phyloP scores from a whole-genome alignment of 306 rosid species.

The Lathyrus aphaca region DNA sequence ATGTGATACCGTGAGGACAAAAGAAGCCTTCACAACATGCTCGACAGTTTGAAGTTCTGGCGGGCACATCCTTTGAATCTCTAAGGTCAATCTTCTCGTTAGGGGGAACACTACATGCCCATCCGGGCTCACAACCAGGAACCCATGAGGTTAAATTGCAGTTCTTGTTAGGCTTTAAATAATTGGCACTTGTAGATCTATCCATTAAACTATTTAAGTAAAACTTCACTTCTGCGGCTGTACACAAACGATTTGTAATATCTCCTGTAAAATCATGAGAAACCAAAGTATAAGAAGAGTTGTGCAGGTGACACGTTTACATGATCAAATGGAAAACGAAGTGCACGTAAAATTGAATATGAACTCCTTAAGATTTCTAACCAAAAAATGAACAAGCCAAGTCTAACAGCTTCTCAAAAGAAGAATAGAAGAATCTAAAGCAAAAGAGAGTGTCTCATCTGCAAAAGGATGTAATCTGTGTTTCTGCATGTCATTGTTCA shows the following conservation, averaged over 20 bases:
- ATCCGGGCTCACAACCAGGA: slow-evolving; percentile 98
- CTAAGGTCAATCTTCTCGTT: slow-evolving; percentile 60
- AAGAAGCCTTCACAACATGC: slow-evolving; percentile 95
- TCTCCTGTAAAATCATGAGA: slow-evolving; percentile 64
- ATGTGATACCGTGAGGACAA: slow-evolving; percentile 93
- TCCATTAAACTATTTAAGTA: slow-evolving; percentile 68
- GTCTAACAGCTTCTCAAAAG: slow-evolving; percentile 16
- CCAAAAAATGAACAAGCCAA: slow-evolving; percentile 25
- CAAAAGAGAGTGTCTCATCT: neutral
- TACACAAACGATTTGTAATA: slow-evolving; percentile 70
- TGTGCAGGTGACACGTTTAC: slow-evolving; percentile 9
- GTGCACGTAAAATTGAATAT: neutral
- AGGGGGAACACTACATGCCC: slow-evolving; percentile 77
- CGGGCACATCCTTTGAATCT: slow-evolving; percentile 68
- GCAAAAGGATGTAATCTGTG: slow-evolving; percentile 17
- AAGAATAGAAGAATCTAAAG: slow-evolving; percentile 24
- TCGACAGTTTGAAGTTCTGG: slow-evolving; percentile 73
- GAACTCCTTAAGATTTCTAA: slow-evolving; percentile 4
- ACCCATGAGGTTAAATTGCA: slow-evolving; percentile 95
- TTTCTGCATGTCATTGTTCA: slow-evolving; percentile 32
- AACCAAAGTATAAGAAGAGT: slow-evolving; percentile 24
- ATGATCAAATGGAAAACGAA: slow-evolving; percentile 15
- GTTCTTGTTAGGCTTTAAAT: slow-evolving; percentile 77
- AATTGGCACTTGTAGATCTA: slow-evolving; percentile 52
- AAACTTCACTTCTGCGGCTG: slow-evolving; percentile 79